Evolutionary conservation across 2,329 filamentous ascomycete species (phyloP), one percentile per base, ranked within the genome.

Genomic region (Rasamsonia emersonii): DNA sequence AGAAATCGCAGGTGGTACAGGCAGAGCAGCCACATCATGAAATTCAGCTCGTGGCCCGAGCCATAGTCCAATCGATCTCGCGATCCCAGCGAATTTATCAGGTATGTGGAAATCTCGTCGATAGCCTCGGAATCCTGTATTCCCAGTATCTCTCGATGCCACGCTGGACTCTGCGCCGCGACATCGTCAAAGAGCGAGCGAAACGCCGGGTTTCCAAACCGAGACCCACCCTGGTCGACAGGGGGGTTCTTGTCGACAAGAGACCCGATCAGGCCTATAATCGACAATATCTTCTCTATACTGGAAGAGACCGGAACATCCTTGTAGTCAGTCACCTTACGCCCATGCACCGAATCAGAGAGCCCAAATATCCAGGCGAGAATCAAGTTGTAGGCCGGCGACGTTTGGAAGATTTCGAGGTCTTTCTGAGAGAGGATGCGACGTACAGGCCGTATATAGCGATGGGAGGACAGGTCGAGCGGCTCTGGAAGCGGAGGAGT

Each of bases 31-130:
- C 89, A 98, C 53, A 94, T 81, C 58, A 89, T 71, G 62, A 98
- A 96, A 66, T 98, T 96, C 40, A 98, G 73, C 63, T 98, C 91
- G 58, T 98, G 91, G 2, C 91, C 91, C 1, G 86, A 95, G 30
- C 91, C 91, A 57, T 98, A 98, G 64, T 98, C 91, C 50, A 98
- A 91, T 24, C 89, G 76, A 31, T 75, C 74, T 26, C 79, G 74
- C 53, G 93, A 94, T 27, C 91, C 91, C 43, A 96, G 88, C 0
- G 83, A 80, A 50, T 93, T 75, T 41, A 73, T 64, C 19, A 98
- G 70, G 59, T 98, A 98, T 18, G 79, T 76, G 1, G 80, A 79
- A 4, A 82, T 66, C 54, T 98, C 91, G 3, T 70, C 61, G 28
- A 80, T 68, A 9, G 81, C 80, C 1, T 58, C 58, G 10, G 54